Conservation (phyloP, 2,329 filamentous ascomycete genomes). For the Epichloe baconii region DNA sequence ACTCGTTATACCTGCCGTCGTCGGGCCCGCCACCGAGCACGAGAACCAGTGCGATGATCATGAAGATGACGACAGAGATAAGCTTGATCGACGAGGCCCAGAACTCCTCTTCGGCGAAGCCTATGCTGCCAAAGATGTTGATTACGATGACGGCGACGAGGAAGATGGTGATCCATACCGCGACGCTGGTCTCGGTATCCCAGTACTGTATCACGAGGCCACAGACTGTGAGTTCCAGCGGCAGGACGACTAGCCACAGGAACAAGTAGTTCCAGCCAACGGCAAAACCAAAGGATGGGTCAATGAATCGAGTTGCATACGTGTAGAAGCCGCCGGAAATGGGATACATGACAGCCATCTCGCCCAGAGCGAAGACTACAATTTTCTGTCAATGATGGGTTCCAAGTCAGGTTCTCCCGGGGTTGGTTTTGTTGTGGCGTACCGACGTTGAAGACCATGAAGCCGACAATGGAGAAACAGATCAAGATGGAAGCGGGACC, state of each 20-base stretch:
- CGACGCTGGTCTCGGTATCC: conserved; percentile 31
- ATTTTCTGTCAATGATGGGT: neutral
- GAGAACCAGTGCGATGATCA: conserved; percentile 45
- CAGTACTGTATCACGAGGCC: conserved; percentile 39
- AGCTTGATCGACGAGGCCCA: conserved; percentile 43
- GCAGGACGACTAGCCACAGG: conserved; percentile 37
- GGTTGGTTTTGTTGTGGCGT: conserved; percentile 10
- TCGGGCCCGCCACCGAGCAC: conserved; percentile 44
- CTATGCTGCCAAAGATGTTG: conserved; percentile 42
- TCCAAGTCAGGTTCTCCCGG: neutral
- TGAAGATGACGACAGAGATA: conserved; percentile 44
- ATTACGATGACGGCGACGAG: conserved; percentile 33
- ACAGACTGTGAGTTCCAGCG: conserved; percentile 37
- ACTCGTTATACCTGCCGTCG: conserved; percentile 25
- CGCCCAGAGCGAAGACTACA: conserved; percentile 44
- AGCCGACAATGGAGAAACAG: conserved; percentile 41
- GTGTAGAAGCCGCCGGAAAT: conserved; percentile 51
- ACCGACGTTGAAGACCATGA: conserved; percentile 33
- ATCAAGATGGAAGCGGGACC: conserved; percentile 31
- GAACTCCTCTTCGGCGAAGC: conserved; percentile 44
- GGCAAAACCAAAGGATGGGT: conserved; percentile 45
- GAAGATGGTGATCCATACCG: conserved; percentile 42
- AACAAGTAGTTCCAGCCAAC: conserved; percentile 34
- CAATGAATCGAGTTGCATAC: conserved; percentile 47
- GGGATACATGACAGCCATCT: conserved; percentile 48